Evolutionary conservation across 257 asterid species (phyloP), one percentile per base, ranked within the genome.

Genomic region (Capsicum pubescens): DNA sequence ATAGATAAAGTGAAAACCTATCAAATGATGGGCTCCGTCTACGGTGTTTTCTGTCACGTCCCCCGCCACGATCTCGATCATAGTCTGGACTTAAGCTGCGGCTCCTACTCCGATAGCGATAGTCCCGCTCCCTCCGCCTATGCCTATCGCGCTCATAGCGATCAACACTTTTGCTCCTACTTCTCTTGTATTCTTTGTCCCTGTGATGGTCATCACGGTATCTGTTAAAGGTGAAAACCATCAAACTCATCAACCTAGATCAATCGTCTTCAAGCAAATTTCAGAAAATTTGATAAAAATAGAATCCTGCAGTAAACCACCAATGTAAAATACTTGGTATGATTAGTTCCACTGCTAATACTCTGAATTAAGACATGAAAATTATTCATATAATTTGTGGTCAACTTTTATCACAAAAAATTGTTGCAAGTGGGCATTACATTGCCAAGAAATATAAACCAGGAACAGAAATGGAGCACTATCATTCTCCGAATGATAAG

Each of bases 101-200:
- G 81, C 90, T 89, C 87, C 87, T 85, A 76, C 88, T 87, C 79
- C 88, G 86, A 70, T 63, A 52, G 32, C 59, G 80, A 64, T 80
- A 59, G 36, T 68, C 86, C 46, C 86, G 83, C 54, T 76, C 89
- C 77, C 89, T 59, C 54, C 69, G 83, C 15, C 79, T 68, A 69
- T 70, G 79, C 61, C 83, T 84, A 14, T 83, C 82, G 80, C 64
- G 83, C 72, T 89, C 86, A 82, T 83, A 35, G 59, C 91, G 80
- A 83, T 86, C 88, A 85, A 68, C 48, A 21, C 90, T 89, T 82
- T 84, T 83, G 83, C 89, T 88, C 61, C 86, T 79, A 50, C 89
- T 86, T 67, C 88, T 83, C 82, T 84, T 83, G 44, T 87, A 83
- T 46, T 68, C 90, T 72, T 86, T 86, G 42, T 78, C 88, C 66